A percentile compares a stretch with the other conserved stretches of the same genome.
phyloP scores from a whole-genome alignment of 805 yeast species.

The Saturnispora besseyi region DNA sequence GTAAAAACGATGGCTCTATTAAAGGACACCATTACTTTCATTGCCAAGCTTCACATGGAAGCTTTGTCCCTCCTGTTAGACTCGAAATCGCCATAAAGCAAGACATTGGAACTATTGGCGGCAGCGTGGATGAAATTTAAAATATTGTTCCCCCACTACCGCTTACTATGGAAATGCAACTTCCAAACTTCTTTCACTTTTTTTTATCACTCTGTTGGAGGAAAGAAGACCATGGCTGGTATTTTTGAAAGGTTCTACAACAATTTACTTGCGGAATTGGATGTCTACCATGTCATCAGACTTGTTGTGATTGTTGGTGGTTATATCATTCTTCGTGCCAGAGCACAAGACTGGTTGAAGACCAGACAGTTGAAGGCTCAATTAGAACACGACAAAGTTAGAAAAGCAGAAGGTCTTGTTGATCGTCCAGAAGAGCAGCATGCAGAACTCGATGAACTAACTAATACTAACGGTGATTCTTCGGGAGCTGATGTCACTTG shows the following conservation, averaged over 20 bases:
- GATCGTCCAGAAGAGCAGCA: conserved; percentile 28
- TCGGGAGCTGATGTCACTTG: conserved; percentile 37
- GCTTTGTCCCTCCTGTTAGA: conserved; percentile 62
- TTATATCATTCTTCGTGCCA: conserved; percentile 49
- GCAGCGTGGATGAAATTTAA: conserved; percentile 2
- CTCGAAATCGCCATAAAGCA: conserved; percentile 46
- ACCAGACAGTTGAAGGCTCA: conserved; percentile 41
- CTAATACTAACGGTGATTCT: conserved; percentile 4
- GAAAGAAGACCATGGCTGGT: not conserved
- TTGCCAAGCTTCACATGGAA: conserved; percentile 54
- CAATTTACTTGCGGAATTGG: conserved; percentile 31
- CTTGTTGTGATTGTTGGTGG: conserved; percentile 51
- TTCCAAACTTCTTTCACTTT: not conserved
- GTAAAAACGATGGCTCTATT: conserved; percentile 75
- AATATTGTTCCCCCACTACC: not conserved
- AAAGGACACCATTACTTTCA: conserved; percentile 52
- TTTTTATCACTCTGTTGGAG: not conserved
- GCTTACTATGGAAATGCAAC: not conserved
- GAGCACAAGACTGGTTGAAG: conserved; percentile 48
- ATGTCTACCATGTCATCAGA: conserved; percentile 38
- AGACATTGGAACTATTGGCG: not conserved
- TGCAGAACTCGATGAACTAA: conserved; percentile 11
- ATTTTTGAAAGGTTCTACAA: conserved; percentile 7
- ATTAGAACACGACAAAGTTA: conserved; percentile 38
- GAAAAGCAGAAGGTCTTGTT: conserved; percentile 29